A percentile compares a stretch with the other conserved stretches of the same genome.
Evolutionary conservation across 768 basidiomycete genomes (phyloP).

Genomic region (Kwoniella heveanensis): DNA sequence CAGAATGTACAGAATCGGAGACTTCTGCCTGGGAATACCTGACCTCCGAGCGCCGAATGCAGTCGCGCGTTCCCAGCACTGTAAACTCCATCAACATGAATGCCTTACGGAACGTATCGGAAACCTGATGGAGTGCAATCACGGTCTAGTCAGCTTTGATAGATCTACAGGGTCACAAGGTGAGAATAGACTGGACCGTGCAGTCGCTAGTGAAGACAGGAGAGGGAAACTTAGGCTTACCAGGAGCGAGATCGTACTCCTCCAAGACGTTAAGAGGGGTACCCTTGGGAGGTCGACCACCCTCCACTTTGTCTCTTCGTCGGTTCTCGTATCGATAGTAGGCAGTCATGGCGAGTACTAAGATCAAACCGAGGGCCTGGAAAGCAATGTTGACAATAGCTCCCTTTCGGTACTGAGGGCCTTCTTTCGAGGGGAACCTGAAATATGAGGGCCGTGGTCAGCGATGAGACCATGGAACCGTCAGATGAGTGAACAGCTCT

Average conservation of each 20-base stretch:
- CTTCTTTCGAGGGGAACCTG: constrained; percentile 54
- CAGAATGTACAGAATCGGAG: no score
- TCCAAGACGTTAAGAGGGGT: constrained; percentile 38
- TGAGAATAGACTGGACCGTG: no score
- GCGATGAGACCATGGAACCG: no score
- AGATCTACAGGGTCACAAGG: neutral
- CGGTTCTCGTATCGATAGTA: constrained; percentile 57
- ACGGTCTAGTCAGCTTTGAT: neutral
- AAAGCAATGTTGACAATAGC: constrained; percentile 56
- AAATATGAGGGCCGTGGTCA: no score
- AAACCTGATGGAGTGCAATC: neutral
- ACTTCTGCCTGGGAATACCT: no score
- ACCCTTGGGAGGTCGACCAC: constrained; percentile 51
- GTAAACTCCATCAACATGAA: no score
- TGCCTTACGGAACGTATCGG: neutral
- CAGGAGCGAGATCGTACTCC: constrained; percentile 47
- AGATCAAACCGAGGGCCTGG: constrained; percentile 50
- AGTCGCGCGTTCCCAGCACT: no score
- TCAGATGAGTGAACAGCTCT: no score
- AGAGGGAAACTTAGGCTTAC: constrained; percentile 12
- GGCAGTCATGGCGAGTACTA: constrained; percentile 50
- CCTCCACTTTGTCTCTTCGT: constrained; percentile 54
- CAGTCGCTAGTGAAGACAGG: no score
- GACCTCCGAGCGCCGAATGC: no score
- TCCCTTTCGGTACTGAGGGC: constrained; percentile 56